phyloP scores from a whole-genome alignment of 139 green algal genomes.

The Axilococcus clingmanii region DNA sequence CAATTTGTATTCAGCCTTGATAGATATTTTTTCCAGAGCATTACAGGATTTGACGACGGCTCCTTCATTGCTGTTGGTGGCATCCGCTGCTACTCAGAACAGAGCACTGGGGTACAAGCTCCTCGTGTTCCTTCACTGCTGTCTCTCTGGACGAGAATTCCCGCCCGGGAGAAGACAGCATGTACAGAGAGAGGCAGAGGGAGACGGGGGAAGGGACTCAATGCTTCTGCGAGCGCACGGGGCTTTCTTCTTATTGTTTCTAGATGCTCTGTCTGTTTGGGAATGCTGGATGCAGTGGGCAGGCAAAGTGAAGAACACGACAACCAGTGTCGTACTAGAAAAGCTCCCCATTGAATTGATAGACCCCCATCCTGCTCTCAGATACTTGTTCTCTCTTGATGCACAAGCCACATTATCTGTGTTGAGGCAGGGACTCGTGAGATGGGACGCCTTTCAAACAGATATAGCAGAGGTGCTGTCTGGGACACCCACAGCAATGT shows the following conservation, averaged over 20 bases:
- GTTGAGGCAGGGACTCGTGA: conserved; percentile 24
- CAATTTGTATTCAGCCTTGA: conserved; percentile 57
- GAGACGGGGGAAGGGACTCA: too few relatives aligned
- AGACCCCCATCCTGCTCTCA: conserved; percentile 27
- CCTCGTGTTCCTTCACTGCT: conserved; percentile 55
- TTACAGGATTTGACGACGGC: conserved; percentile 74
- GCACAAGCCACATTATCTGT: conserved; percentile 21
- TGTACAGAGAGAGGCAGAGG: conserved; percentile 1
- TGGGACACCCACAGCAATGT: background rate
- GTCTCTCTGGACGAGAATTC: conserved; percentile 29
- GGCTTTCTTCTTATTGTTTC: conserved; percentile 31
- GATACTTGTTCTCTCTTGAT: conserved; percentile 25
- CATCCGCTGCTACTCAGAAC: conserved; percentile 19
- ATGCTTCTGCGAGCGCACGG: too few relatives aligned
- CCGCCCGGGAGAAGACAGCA: conserved; percentile 19
- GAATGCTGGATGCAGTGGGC: conserved; percentile 22
- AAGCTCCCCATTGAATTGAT: conserved; percentile 2
- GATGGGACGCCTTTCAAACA: conserved; percentile 41
- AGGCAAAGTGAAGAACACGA: conserved; percentile 3
- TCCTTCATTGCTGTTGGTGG: conserved; percentile 59
- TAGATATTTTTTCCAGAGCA: conserved; percentile 60
- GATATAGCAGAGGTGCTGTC: conserved; percentile 16
- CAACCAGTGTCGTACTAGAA: background rate
- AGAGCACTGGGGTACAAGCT: conserved; percentile 10
- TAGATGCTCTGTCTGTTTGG: conserved; percentile 7